Conservation (phyloP, 345 rosid genomes). For the Crucihimalaya himalaica region DNA sequence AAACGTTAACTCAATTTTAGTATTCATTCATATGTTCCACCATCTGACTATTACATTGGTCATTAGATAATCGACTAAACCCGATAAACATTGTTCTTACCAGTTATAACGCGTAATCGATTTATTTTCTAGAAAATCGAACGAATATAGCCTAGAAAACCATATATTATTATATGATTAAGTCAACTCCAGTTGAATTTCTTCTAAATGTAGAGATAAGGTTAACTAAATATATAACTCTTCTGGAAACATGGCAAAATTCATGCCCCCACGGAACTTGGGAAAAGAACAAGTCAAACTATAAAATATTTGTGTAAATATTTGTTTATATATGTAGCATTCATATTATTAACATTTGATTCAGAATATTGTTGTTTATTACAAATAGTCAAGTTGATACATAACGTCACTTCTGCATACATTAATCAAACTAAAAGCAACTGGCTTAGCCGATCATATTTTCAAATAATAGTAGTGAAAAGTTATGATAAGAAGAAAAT, state of each 20-base stretch:
- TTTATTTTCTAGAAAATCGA: not conserved
- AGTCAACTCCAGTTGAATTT: slow-evolving; percentile 18
- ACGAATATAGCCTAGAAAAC: not conserved
- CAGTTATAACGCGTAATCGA: slow-evolving; percentile 5
- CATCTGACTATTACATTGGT: not conserved
- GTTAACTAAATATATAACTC: slow-evolving; percentile 25
- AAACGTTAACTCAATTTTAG: not conserved
- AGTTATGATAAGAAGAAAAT: not conserved
- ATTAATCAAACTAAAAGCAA: slow-evolving; percentile 13
- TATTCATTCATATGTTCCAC: not conserved
- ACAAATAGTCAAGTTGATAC: slow-evolving; percentile 21
- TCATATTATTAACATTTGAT: slow-evolving; percentile 6
- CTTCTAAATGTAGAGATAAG: slow-evolving; percentile 22
- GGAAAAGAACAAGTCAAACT: slow-evolving; percentile 35
- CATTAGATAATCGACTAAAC: not conserved
- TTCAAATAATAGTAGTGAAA: slow-evolving; percentile 10
- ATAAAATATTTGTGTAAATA: slow-evolving; percentile 7
- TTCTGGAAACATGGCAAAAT: slow-evolving; percentile 26
- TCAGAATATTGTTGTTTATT: not conserved
- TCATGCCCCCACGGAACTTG: slow-evolving; percentile 39
- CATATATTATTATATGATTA: not conserved
- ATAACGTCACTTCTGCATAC: not conserved
- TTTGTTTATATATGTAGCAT: slow-evolving; percentile 6
- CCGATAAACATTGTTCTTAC: not conserved
- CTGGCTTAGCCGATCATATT: not conserved